Percentiles rank a stretch among this genome's conserved stretches.
Evolutionary conservation across 805 yeast genomes (phyloP).

Genomic region (Saturnispora besseyi): DNA sequence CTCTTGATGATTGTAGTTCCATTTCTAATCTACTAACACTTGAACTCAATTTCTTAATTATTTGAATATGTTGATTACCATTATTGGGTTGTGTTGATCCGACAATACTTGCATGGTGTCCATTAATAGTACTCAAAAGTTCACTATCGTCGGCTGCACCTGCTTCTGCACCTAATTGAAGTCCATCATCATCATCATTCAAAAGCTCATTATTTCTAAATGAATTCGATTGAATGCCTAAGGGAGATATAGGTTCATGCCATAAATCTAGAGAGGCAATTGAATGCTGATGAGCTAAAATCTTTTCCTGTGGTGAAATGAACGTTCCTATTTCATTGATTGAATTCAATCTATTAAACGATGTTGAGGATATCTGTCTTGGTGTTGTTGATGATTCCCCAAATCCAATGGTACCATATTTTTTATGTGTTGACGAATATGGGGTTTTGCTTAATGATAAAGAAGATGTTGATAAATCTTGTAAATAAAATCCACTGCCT

Average conservation of each 20-base stretch:
- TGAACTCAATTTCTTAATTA: slow-evolving; percentile 65
- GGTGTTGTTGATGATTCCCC: slow-evolving; percentile 46
- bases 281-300: slow-evolving; percentile 16
- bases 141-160: slow-evolving; percentile 5
- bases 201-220: background rate
- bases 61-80: slow-evolving; percentile 38
- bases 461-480: slow-evolving; percentile 25
- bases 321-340: slow-evolving; percentile 3
- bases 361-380: slow-evolving; percentile 12
- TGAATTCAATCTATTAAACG: slow-evolving; percentile 11
- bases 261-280: slow-evolving; percentile 9
- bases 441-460: slow-evolving; percentile 16
- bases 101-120: background rate
- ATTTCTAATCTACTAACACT: slow-evolving; percentile 73
- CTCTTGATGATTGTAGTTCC: slow-evolving; percentile 57
- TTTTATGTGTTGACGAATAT: slow-evolving; percentile 22
- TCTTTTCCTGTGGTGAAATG: slow-evolving; percentile 14
- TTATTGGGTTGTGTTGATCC: background rate
- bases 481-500: slow-evolving; percentile 20
- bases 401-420: slow-evolving; percentile 25
- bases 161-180: slow-evolving; percentile 12
- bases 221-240: slow-evolving; percentile 4
- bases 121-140: slow-evolving; percentile 10
- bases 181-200: slow-evolving; percentile 8
- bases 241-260: background rate